Base-by-base conservation (phyloP, 805 yeast species). In the Metschnikowia amazonensis region DNA sequence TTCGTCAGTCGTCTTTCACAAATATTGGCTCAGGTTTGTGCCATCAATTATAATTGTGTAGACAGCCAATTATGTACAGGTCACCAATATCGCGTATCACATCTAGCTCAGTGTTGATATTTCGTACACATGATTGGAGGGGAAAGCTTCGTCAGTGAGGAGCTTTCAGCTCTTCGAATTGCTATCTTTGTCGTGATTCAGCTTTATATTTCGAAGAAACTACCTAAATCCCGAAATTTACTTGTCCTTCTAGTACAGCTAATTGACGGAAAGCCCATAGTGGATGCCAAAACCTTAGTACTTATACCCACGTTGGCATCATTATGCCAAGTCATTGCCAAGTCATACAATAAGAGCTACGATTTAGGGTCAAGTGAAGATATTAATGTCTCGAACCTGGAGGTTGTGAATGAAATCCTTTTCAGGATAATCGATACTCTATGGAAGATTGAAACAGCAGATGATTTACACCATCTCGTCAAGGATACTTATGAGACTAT, bases 141-240 rank as follows among this genome's bases (percentile, higher is more conserved):
- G 28, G 29, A 32, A 13, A 34, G 41, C 42, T 27, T 42, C 17
- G 34, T 35, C 14, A 35, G 34, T 29, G 75, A 70, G 44, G 73
- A 65, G 44, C 48, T 82, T 23, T 75, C 84, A 5, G 81, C 86
- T 0, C 73, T 77, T 45, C 80, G 78, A 51, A 61, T 82, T 0
- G 77, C 81, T 1, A 52, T 81, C 1, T 53, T 81, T 8, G 61
- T 74, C 2, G 55, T 82, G 11, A 67, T 81, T 4, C 69, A 70
- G 13, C 74, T 75, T 0, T 77, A 77, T 52, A 67, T 80, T 37
- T 58, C 67, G 10, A 67, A 67, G 7, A 58, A 59, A 13, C 50
- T 76, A 1, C 80, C 50, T 8, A 31, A 33, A 7, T 30, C 44
- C 40, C 46, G 49, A n/a, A 42, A 13, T 14, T 35, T 50, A 5